Base-by-base conservation (phyloP, 2,329 filamentous ascomycete species). In the Chalaropsis ovoidea region DNA sequence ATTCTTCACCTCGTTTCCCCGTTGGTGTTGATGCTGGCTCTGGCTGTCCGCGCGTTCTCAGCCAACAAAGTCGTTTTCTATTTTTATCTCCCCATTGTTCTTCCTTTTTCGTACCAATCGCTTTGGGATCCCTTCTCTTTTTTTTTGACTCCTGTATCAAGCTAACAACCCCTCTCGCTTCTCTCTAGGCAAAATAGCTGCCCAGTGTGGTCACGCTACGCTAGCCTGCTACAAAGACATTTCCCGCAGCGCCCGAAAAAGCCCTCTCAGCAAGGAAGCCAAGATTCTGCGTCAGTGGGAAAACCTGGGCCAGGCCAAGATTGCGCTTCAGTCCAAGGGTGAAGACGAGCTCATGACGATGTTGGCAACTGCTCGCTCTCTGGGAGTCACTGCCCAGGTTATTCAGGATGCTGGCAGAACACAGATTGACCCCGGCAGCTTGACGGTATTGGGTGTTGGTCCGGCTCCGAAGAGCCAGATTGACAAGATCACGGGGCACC, bases 401-500 rank as follows among this genome's bases (percentile, higher is more conserved):
- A 93, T 99, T 70, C 86, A 89, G 72, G 94, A 99, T 76, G 94
- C 94, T n/a, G 94, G 94, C 15, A 84, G 94, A 68, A 99, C 94
- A 58, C 94, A 99, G 82, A 97, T 99, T 75, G 92, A 91, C 63
- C 86, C 88, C 54, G 93, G 94, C 19, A 96, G 91, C 75, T 82
- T 90, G 74, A 99, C 94, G 0, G 94, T 99, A 52, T 78, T 99
- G 63, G 94, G 94, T 0, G 85, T 93, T 64, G 86, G 86, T 0
- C 86, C 86, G 1, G 93, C 87, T 31, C 93, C 93, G 0, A 92
- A 88, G 80, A 92, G 89, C 71, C 78, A 92, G 66, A 86, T 99
- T 62, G 90, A 99, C 74, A 78, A 87, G 75, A 85, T 99, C 68
- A 96, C 92, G 4, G 90, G 90, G 1, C 80, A 86, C 68, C 77